A percentile compares a stretch with the other conserved stretches of the same genome.
These are phyloP conservation scores for Penicillium cosmopolitanum DNA, from an alignment of 495 filamentous ascomycete genomes.

Conservation along the genomic window DNA sequence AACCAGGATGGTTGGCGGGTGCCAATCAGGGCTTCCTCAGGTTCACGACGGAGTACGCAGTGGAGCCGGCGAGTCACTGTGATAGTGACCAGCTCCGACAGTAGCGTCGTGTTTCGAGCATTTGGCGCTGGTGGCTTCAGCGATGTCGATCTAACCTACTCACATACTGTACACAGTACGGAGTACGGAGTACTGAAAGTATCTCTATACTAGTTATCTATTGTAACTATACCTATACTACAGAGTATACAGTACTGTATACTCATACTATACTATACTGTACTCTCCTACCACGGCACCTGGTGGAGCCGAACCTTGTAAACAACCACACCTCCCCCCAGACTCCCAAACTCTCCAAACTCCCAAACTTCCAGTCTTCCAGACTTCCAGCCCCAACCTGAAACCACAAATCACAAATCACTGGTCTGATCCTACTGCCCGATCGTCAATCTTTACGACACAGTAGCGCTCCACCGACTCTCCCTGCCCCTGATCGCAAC, in stretches of 20 bases:
- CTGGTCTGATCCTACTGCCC: neutral
- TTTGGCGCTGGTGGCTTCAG: slow-evolving; percentile 7
- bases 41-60: neutral
- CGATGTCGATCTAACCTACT: slow-evolving; percentile 16
- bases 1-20: slow-evolving; percentile 9
- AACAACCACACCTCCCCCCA: neutral
- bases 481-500: neutral
- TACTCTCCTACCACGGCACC: neutral
- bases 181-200: too few relatives aligned
- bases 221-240: too few relatives aligned
- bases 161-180: too few relatives aligned
- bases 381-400: too few relatives aligned
- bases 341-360: too few relatives aligned
- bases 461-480: neutral
- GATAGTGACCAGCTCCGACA: slow-evolving; percentile 28
- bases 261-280: too few relatives aligned
- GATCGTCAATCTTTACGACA: neutral
- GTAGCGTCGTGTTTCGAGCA: slow-evolving; percentile 9
- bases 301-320: slow-evolving; percentile 10
- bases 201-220: too few relatives aligned
- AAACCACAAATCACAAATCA: too few relatives aligned
- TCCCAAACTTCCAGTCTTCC: too few relatives aligned
- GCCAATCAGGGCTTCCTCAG: slow-evolving; percentile 4
- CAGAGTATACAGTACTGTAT: too few relatives aligned
- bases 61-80: slow-evolving; percentile 22